Conservation (phyloP, 805 yeast species). For the Barnettozyma sucrosica region DNA sequence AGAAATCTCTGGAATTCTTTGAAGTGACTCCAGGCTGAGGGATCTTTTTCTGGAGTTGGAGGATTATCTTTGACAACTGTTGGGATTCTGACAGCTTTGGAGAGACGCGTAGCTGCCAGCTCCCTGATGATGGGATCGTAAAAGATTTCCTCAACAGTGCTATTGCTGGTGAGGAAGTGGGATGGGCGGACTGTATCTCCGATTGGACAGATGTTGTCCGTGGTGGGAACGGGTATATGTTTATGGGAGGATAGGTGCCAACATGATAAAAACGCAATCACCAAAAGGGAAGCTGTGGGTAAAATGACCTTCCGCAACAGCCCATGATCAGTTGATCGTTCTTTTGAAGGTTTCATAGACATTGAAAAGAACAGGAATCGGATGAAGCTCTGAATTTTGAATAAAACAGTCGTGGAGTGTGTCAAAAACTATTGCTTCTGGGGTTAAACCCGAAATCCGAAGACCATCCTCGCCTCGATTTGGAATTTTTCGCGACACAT, state of each 20-base stretch:
- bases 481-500: not conserved
- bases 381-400: not conserved
- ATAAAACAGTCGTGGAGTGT: not conserved
- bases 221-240: not conserved
- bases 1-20: constrained; percentile 47
- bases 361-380: not conserved
- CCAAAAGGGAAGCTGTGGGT: not conserved
- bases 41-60: constrained; percentile 33
- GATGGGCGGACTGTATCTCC: constrained; percentile 20
- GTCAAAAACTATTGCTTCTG: not conserved
- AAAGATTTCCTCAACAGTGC: constrained; percentile 31
- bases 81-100: constrained; percentile 47
- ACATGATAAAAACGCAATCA: not conserved
- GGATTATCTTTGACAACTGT: constrained; percentile 43
- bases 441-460: not conserved
- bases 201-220: constrained; percentile 18
- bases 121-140: constrained; percentile 29
- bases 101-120: constrained; percentile 35
- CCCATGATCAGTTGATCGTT: not conserved
- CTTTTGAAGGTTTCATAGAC: not conserved
- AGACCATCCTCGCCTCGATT: not conserved
- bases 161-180: constrained; percentile 28
- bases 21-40: constrained; percentile 25
- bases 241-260: not conserved
- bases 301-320: too few species aligned